Percentiles rank a stretch among this genome's conserved stretches.
These are phyloP conservation scores for Gossypium ekmanianum DNA, from an alignment of 345 rosid genomes.

Conservation along the genomic window DNA sequence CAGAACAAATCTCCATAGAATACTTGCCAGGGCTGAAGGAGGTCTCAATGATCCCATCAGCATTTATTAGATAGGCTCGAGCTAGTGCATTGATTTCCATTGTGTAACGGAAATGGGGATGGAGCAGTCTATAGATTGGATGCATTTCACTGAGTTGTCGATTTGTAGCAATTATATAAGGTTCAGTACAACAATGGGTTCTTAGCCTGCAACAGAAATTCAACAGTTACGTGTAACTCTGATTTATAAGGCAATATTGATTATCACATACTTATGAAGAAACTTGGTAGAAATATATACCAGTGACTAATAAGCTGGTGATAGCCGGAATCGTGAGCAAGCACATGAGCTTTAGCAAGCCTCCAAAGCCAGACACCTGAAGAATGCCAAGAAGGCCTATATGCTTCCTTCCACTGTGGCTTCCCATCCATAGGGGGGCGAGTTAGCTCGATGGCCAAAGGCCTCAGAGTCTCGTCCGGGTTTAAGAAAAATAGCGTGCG, in stretches of 20 bases:
- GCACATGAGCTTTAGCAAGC: conserved; percentile 60
- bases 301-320: conserved; percentile 55
- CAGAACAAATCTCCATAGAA: conserved; percentile 43
- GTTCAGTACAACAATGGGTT: conserved; percentile 53
- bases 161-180: conserved; percentile 52
- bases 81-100: conserved; percentile 71
- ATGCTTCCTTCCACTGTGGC: conserved; percentile 56
- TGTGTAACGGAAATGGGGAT: conserved; percentile 65
- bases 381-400: conserved; percentile 26
- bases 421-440: conserved; percentile 48
- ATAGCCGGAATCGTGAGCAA: conserved; percentile 49
- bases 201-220: conserved; percentile 38
- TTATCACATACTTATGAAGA: not conserved
- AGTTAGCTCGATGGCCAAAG: conserved; percentile 54
- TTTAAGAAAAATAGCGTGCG: conserved; percentile 47
- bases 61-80: conserved; percentile 44
- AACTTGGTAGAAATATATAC: conserved; percentile 6
- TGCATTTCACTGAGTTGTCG: conserved; percentile 63
- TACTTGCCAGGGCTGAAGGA: conserved; percentile 47
- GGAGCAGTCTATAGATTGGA: conserved; percentile 48
- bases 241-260: not conserved
- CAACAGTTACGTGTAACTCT: not conserved
- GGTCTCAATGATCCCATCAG: conserved; percentile 49
- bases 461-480: conserved; percentile 37
- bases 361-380: conserved; percentile 55